Evolutionary conservation across 106 monocot species (phyloP).

Genomic region (Phalaenopsis equestris): DNA sequence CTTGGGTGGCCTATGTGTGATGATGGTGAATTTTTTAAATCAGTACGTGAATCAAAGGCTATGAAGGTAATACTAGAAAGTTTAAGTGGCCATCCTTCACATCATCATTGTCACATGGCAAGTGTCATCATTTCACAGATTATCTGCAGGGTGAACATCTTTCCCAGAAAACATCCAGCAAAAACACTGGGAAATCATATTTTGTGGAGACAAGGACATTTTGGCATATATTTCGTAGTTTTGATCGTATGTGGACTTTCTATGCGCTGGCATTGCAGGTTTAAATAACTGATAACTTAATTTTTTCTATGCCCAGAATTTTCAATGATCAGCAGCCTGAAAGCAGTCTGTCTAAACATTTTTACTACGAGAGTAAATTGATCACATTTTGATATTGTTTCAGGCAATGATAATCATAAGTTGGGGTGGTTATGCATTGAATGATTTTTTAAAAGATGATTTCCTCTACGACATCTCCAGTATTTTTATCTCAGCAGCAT

Average conservation of each 20-base stretch:
- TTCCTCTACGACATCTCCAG: conserved; percentile 62
- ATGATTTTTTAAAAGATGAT: conserved; percentile 56
- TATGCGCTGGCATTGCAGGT: conserved; percentile 85
- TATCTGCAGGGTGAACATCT: conserved; percentile 30
- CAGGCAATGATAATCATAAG: conserved; percentile 85
- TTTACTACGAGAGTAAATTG: not conserved
- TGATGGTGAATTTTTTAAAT: conserved; percentile 88
- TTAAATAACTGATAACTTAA: conserved; percentile 5
- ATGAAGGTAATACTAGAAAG: conserved; percentile 33
- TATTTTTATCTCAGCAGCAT: conserved; percentile 90
- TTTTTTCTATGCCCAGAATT: not conserved
- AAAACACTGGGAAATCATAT: conserved; percentile 84
- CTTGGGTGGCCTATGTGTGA: conserved; percentile 98
- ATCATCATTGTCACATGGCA: not conserved
- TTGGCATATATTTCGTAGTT: conserved; percentile 98
- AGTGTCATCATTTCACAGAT: conserved; percentile 5
- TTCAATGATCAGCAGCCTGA: too few species aligned
- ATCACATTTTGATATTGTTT: conserved; percentile 1
- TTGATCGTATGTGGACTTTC: conserved; percentile 99
- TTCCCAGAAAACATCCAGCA: conserved; percentile 21
- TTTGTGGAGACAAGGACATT: conserved; percentile 97
- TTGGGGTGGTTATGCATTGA: conserved; percentile 54
- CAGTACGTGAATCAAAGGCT: conserved; percentile 45
- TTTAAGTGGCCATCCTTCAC: not conserved
- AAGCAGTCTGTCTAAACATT: not conserved